A percentile compares a stretch with the other conserved stretches of the same genome.
Conservation (phyloP, 108 stramenopile genomes). For the Cyclotella atomus region DNA sequence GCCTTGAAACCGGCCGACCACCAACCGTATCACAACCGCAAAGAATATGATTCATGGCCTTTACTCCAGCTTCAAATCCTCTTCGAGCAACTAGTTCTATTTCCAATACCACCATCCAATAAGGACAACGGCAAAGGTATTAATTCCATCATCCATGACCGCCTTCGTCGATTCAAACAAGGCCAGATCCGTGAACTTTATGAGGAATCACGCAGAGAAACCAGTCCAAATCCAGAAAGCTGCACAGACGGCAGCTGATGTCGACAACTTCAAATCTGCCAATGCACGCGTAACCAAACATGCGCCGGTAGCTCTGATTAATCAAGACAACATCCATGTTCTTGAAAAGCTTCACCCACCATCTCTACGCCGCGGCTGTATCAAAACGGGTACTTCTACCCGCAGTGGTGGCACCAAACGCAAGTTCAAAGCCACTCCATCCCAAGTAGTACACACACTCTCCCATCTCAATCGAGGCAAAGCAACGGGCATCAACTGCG, state of each 20-base stretch:
- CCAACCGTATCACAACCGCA: not conserved
- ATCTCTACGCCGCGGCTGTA: not conserved
- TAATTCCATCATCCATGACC: too few species aligned
- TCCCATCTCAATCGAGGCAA: not conserved
- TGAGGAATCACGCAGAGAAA: not conserved
- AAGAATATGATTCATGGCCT: not conserved
- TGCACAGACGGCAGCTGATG: slow-evolving; percentile 17
- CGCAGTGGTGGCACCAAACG: not conserved
- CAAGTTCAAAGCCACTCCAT: not conserved
- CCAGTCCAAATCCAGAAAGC: slow-evolving; percentile 5
- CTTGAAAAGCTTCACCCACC: not conserved
- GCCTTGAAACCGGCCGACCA: not conserved
- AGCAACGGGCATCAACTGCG: slow-evolving; percentile 12
- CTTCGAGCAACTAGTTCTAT: too few species aligned
- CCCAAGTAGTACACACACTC: not conserved
- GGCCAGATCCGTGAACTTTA: slow-evolving; percentile 1
- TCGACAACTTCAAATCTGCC: slow-evolving; percentile 18
- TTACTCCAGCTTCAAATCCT: not conserved
- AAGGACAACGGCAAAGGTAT: too few species aligned
- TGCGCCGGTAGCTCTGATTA: not conserved
- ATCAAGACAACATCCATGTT: not conserved
- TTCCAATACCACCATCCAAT: too few species aligned
- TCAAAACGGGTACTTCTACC: not conserved
- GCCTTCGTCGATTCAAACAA: too few species aligned
- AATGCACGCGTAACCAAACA: not conserved